Percentiles rank a stretch among this genome's conserved stretches.
phyloP scores from a whole-genome alignment of 1,284 basidiomycete species.

The Heliocybe sulcata region DNA sequence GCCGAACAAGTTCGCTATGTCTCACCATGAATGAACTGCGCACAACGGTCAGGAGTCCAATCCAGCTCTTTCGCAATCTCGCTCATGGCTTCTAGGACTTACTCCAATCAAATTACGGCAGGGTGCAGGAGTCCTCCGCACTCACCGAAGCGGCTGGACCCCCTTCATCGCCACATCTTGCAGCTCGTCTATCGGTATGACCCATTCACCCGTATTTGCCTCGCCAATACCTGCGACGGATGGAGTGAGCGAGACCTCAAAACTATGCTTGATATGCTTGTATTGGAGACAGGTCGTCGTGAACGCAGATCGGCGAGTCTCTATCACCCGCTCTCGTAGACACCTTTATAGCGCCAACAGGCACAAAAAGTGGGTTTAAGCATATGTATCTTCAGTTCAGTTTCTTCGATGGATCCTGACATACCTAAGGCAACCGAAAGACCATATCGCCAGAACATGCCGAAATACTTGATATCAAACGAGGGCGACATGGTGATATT shows the following conservation, averaged over 20 bases:
- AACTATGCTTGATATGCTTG: background rate
- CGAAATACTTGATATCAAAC: too few relatives aligned
- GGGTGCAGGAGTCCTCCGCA: background rate
- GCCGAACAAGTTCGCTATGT: too few relatives aligned
- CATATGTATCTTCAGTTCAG: too few relatives aligned
- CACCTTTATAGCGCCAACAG: too few relatives aligned
- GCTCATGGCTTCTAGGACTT: slow-evolving; percentile 19
- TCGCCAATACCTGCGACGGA: background rate
- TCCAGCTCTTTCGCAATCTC: slow-evolving; percentile 24
- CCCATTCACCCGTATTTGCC: background rate
- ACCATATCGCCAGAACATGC: too few relatives aligned
- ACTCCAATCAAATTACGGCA: slow-evolving; percentile 23
- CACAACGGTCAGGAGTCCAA: slow-evolving; percentile 33
- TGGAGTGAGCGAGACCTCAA: background rate
- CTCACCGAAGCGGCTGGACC: background rate
- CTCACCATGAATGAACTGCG: slow-evolving; percentile 36
- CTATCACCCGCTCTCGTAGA: background rate
- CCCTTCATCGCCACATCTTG: too few relatives aligned
- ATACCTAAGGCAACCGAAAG: too few relatives aligned
- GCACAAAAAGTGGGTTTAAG: too few relatives aligned
- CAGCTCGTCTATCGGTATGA: background rate
- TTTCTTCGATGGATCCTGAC: too few relatives aligned
- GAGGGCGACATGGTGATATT: too few relatives aligned
- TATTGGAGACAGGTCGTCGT: background rate
- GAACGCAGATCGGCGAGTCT: background rate